Evolutionary conservation across 2,329 filamentous ascomycete species (phyloP), one percentile per base, ranked within the genome.

Genomic region (Hymenoscyphus repandus): DNA sequence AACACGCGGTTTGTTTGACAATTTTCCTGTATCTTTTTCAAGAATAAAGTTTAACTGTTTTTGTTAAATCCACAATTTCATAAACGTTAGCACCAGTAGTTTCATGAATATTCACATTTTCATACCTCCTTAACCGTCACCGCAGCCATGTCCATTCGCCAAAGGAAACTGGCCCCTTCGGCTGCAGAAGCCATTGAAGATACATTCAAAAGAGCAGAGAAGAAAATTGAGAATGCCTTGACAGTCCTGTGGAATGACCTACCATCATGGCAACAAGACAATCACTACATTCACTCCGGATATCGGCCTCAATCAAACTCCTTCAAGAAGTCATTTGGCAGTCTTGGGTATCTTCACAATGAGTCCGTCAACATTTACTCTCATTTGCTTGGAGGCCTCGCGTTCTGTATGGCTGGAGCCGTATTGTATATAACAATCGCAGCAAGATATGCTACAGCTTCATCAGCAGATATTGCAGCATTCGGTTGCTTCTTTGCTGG

Each of bases 401-500:
- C 78, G 33, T 83, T 86, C 50, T 64, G 80, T 2, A 62, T 73
- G 6, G 69, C 73, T 1, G 78, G 74, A 1, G 55, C 71, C 11
- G 71, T 77, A 45, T 69, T 90, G 11, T 80, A 84, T 67, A 64
- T 67, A 20, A 69, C 75, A 44, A 70, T 91, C 34, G 73, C 74
- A 11, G 80, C 85, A 34, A 79, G 88, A 7, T 92, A 91, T 63
- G 74, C 74, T 7, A 73, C 76, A 2, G 86, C 87, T 6, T 75
- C 74, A 7, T 53, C 64, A 7, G 70, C 77, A 2, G 90, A 95
- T 66, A 73, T 88, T n/a, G 56, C 82, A 33, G 88, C 82, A 30
- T 90, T 95, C 66, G 72, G 74, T 1, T 90, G 84, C 70, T 96
- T 93, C 74, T 90, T 95, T 62, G 72, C 73, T 20, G 89, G 90